Conservation (phyloP, 2,329 filamentous ascomycete genomes). For the Ophiostoma tasmaniense region DNA sequence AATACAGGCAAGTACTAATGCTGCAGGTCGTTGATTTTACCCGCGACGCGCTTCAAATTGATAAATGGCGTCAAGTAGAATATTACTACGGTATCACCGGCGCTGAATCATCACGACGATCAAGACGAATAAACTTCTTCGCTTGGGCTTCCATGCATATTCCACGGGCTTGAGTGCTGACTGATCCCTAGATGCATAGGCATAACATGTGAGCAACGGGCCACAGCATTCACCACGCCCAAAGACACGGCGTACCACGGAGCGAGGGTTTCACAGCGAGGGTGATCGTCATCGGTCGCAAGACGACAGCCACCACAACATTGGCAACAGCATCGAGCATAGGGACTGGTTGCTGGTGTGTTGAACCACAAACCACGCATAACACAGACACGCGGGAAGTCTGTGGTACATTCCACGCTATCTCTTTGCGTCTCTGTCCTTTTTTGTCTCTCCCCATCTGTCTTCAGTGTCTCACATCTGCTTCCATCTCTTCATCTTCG, state of each 20-base stretch:
- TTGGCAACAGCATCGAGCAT: not conserved
- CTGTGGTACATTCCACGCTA: not conserved
- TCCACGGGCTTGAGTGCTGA: not conserved
- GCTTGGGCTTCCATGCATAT: not conserved
- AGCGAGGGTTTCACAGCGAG: not conserved
- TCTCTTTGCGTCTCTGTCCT: not conserved
- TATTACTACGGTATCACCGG: not conserved
- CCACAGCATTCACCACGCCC: not conserved
- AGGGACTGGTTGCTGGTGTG: not conserved
- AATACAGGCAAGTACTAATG: not conserved
- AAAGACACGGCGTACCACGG: not conserved
- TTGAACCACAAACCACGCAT: not conserved
- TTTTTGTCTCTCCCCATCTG: not conserved
- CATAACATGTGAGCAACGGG: not conserved
- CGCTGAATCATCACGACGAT: not conserved
- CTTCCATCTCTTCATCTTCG: not conserved
- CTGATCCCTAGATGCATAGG: not conserved
- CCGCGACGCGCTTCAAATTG: not conserved
- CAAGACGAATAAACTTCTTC: constrained; percentile 4
- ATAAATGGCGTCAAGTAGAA: not conserved
- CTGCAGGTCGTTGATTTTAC: not conserved
- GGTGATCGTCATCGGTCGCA: not conserved
- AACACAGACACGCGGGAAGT: not conserved
- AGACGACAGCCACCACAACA: not conserved
- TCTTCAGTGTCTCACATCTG: not conserved